A percentile compares a stretch with the other conserved stretches of the same genome.
Conservation (phyloP, 768 basidiomycete species). For the Filobasidium floriforme region DNA sequence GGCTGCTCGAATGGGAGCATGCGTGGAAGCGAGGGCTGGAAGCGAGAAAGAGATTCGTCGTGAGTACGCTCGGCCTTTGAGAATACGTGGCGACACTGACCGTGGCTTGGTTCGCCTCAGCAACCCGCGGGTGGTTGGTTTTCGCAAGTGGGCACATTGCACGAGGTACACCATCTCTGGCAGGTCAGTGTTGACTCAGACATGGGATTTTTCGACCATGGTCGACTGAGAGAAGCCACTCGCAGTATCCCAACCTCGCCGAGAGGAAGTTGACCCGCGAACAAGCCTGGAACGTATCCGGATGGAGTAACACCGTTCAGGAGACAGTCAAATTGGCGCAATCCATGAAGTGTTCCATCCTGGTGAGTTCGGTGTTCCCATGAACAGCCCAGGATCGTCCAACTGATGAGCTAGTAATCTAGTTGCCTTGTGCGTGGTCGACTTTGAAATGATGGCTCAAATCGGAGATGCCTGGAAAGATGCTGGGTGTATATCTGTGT, state of each 20-base stretch:
- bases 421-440: conserved; percentile 37
- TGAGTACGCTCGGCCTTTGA: conserved; percentile 45
- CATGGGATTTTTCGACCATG: conserved; percentile 6
- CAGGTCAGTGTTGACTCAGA: conserved; percentile 56
- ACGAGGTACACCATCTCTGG: conserved; percentile 88
- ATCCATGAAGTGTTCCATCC: conserved; percentile 77
- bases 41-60: conserved; percentile 75
- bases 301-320: conserved; percentile 89
- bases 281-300: conserved; percentile 86
- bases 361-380: conserved; percentile 47
- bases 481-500: background rate
- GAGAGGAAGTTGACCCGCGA: conserved; percentile 75
- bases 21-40: conserved; percentile 93
- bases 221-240: background rate
- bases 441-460: conserved; percentile 30
- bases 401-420: background rate
- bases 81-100: conserved; percentile 60
- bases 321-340: conserved; percentile 87
- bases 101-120: conserved; percentile 15
- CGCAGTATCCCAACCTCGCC: conserved; percentile 50
- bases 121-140: conserved; percentile 45
- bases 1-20: conserved; percentile 88
- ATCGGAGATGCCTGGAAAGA: background rate
- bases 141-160: conserved; percentile 46
- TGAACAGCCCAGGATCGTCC: background rate